Percentiles rank a stretch among this genome's conserved stretches.
phyloP scores from a whole-genome alignment of 371 early-diverging fungal species.

The Mortierella sp. region DNA sequence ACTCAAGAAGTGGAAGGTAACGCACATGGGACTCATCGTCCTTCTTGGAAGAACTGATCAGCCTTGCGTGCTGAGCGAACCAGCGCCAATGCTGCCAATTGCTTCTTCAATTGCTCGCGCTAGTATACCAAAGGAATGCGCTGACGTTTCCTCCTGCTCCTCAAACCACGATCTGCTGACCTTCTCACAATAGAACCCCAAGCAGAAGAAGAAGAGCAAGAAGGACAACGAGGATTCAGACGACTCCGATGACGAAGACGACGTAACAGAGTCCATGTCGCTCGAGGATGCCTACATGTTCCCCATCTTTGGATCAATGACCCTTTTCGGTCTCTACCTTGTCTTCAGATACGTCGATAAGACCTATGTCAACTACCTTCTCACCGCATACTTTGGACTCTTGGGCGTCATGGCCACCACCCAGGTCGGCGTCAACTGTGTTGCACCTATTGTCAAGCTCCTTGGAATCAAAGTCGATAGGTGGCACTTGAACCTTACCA shows the following conservation, averaged over 20 bases:
- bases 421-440: slow-evolving; percentile 71
- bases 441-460: slow-evolving; percentile 65
- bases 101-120: not conserved
- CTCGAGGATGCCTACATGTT: slow-evolving; percentile 94
- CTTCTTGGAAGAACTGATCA: not conserved
- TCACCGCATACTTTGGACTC: slow-evolving; percentile 91
- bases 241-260: slow-evolving; percentile 71
- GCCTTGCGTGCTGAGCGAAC: not conserved
- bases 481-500: slow-evolving; percentile 79
- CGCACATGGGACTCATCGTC: slow-evolving; percentile 19
- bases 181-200: slow-evolving; percentile 38
- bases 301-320: slow-evolving; percentile 91
- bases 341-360: slow-evolving; percentile 88
- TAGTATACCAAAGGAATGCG: not conserved
- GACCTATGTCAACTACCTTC: slow-evolving; percentile 86
- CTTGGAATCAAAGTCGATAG: slow-evolving; percentile 69
- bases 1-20: slow-evolving; percentile 80
- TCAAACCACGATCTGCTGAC: not conserved
- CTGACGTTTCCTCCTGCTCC: not conserved
- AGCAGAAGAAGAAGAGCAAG: slow-evolving; percentile 46
- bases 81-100: too few relatives aligned
- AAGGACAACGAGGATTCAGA: slow-evolving; percentile 65
- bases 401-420: slow-evolving; percentile 86
- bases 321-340: slow-evolving; percentile 88
- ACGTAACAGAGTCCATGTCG: slow-evolving; percentile 82